Evolutionary conservation across 2,329 filamentous ascomycete species (phyloP), one percentile per base, ranked within the genome.

Genomic region (Acephala macrosclerotiorum): DNA sequence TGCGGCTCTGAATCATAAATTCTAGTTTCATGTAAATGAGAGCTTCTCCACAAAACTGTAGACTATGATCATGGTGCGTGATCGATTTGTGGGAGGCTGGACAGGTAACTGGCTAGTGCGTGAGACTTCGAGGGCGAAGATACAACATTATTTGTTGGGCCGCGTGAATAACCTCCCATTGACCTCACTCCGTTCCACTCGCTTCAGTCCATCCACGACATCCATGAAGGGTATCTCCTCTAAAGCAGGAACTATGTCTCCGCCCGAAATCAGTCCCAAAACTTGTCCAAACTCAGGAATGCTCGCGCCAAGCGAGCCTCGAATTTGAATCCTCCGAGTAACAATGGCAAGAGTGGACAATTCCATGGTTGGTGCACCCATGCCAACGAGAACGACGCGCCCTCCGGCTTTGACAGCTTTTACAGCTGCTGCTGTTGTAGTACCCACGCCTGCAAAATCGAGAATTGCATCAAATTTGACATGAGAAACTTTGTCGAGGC

Each of bases 81-180:
- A 33, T 33, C n/a, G 9, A 33, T 33, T 9, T 9, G 4, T 33
- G 29, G 29, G 29, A 33, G 29, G 29, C 29, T 9, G 9, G n/a
- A n/a, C n/a, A 33, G 29, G 29, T 33, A 33, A 9, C 29, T 33
- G n/a, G n/a, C n/a, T n/a, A n/a, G n/a, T n/a, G n/a, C n/a, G n/a
- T n/a, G n/a, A n/a, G n/a, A n/a, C n/a, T n/a, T n/a, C n/a, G n/a
- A n/a, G n/a, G n/a, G n/a, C n/a, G n/a, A n/a, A n/a, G n/a, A n/a
- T n/a, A n/a, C n/a, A n/a, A n/a, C n/a, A n/a, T 42, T 22, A 53
- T 57, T 64, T 61, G 33, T 45, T 67, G 29, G 65, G 65, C 16
- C 55, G 53, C 16, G 62, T 67, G 58, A 65, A 68, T 45, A 68
- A 29, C n/a, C 66, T 65, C 9, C 66, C 63, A 11, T 42, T 58